Base-by-base conservation (phyloP, 306 rosid species). In the Trifolium pratense region DNA sequence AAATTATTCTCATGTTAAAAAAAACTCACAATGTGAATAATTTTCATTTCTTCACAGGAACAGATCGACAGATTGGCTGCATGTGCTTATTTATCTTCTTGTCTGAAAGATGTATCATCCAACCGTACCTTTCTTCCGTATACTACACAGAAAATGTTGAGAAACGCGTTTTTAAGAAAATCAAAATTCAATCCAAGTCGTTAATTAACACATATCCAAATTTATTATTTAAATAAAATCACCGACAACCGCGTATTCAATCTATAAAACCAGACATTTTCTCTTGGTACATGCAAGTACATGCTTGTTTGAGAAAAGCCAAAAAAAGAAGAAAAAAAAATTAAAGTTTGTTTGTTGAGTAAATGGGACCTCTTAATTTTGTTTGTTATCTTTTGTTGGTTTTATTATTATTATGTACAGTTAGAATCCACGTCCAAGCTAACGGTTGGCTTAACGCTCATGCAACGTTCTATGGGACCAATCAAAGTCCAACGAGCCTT, bases 401-500 rank as follows among this genome's bases (percentile, higher is more conserved):
- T 55, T 66, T 71, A 49, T 36, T 36, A 49, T 36, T 36, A 6
- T 36, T 36, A 6, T 10, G 74, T 81, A 53, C 74, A 12, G 53
- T 82, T 71, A 79, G 76, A 29, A 55, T 77, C 70, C 49, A 68
- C 55, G 78, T 67, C 51, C 81, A 81, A 75, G 89, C 75, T 45
- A 77, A 49, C 17, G 66, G 80, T 76, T 92, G 97, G 97, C 84
- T 86, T 75, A 71, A 77, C 29, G 97, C 84, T 73, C 97, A 89
- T 87, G 96, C 96, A 85, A 92, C 93, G 57, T 92, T 89, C 85
- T 92, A 92, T 68, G 97, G 96, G 57, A 76, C 87, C 73, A 79
- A 85, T 76, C 88, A 86, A 79, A 84, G 48, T 82, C 97, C 97
- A 61, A 61, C 87, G 18, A 79, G 79, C 32, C 86, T 92, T 37